Percentiles rank a stretch among this genome's conserved stretches.
Evolutionary conservation across 495 filamentous ascomycete genomes (phyloP).

Genomic region (Lasiosphaeria hispida): DNA sequence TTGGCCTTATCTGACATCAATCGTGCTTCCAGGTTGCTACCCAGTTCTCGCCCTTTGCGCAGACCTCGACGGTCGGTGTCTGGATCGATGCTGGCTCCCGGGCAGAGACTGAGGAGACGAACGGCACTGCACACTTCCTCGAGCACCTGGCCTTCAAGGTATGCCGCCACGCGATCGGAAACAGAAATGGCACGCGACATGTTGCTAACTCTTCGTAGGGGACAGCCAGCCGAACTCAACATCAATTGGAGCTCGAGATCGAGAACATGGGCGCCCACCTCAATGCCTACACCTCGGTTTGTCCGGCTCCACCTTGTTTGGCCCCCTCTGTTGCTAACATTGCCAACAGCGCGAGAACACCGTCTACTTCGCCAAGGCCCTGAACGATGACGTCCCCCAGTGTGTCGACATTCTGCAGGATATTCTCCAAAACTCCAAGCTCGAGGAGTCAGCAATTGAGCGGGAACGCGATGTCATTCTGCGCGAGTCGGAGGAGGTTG

Average conservation of each 20-base stretch:
- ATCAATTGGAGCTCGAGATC: constrained; percentile 97
- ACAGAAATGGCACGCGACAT: neutral
- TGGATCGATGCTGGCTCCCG: constrained; percentile 99
- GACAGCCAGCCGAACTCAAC: constrained; percentile 86
- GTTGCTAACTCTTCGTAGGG: constrained; percentile 49
- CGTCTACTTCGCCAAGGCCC: constrained; percentile 98
- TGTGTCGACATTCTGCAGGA: constrained; percentile 97
- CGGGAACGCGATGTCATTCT: constrained; percentile 97
- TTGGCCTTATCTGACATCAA: constrained; percentile 43
- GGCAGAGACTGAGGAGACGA: constrained; percentile 97
- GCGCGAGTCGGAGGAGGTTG: constrained; percentile 97
- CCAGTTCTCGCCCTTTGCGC: constrained; percentile 96
- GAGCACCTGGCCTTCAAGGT: constrained; percentile 99
- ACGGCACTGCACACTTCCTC: constrained; percentile 98
- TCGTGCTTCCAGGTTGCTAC: constrained; percentile 72
- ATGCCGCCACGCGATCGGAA: constrained; percentile 16
- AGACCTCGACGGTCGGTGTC: constrained; percentile 96
- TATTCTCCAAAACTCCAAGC: constrained; percentile 98
- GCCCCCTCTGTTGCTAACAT: constrained; percentile 34
- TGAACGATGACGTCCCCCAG: constrained; percentile 94
- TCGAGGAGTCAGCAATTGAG: constrained; percentile 89
- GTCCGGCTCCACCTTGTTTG: constrained; percentile 33
- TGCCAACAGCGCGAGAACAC: constrained; percentile 85
- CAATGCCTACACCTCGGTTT: constrained; percentile 98
- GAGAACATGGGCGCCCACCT: constrained; percentile 99